A percentile compares a stretch with the other conserved stretches of the same genome.
Evolutionary conservation across 2,329 filamentous ascomycete genomes (phyloP).

Genomic region (Botrytis fabae): DNA sequence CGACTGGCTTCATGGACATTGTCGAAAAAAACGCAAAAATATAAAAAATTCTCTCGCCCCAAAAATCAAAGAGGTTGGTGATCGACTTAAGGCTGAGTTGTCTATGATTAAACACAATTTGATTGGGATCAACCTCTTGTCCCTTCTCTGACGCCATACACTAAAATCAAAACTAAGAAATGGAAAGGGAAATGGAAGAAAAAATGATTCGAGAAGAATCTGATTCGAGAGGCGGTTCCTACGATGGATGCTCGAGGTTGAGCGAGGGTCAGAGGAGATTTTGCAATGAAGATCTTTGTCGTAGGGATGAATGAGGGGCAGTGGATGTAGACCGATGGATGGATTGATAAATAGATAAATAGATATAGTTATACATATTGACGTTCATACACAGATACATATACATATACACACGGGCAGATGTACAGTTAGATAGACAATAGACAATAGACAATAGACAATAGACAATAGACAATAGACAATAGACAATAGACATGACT

Average conservation of each 20-base stretch:
- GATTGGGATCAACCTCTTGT: not conserved
- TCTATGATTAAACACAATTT: not conserved
- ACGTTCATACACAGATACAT: too few species aligned
- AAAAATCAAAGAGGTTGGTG: slow-evolving; percentile 2
- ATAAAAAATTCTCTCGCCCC: too few species aligned
- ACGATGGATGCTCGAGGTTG: too few species aligned
- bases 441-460: too few species aligned
- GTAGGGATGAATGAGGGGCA: not conserved
- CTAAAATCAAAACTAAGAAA: not conserved
- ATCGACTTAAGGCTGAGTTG: slow-evolving; percentile 16
- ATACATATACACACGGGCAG: too few species aligned
- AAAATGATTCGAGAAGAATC: not conserved
- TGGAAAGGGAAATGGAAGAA: not conserved
- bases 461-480: too few species aligned
- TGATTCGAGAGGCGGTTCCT: too few species aligned
- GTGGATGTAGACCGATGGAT: not conserved
- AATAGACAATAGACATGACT: too few species aligned
- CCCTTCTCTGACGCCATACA: not conserved
- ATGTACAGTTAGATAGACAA: too few species aligned
- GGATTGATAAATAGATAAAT: too few species aligned
- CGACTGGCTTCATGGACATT: not conserved
- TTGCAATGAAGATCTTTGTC: not conserved
- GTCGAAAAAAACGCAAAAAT: not conserved
- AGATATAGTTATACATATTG: too few species aligned
- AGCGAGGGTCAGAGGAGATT: not conserved